phyloP scores from a whole-genome alignment of 257 asterid genomes.

The Solanum rostratum region DNA sequence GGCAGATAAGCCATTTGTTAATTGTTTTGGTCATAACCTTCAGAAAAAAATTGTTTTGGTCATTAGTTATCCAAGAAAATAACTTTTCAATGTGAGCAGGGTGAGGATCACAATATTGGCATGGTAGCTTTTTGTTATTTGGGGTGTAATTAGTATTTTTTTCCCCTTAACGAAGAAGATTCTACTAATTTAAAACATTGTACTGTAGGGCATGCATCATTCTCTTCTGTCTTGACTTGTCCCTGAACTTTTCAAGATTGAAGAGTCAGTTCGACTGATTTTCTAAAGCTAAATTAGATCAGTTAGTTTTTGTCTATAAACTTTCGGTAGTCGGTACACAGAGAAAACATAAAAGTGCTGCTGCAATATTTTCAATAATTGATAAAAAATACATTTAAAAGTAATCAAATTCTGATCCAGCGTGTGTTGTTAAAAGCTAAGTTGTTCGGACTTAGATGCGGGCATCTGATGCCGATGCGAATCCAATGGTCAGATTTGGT shows the following conservation, averaged over 20 bases:
- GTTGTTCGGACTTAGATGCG: too few relatives aligned
- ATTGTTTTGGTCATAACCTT: neutral
- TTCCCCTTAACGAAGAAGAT: neutral
- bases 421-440: neutral
- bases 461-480: too few relatives aligned
- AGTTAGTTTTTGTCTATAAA: neutral
- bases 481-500: too few relatives aligned
- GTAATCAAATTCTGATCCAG: neutral
- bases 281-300: neutral
- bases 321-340: neutral
- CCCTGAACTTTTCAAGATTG: neutral
- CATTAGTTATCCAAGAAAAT: neutral
- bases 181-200: neutral
- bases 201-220: neutral
- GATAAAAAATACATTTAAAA: neutral
- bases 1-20: neutral
- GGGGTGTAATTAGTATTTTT: neutral
- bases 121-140: neutral
- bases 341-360: neutral
- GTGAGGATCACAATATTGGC: neutral
- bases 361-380: neutral
- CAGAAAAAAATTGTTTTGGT: neutral
- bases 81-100: neutral
- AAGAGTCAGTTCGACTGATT: neutral
- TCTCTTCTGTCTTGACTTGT: neutral